Percentiles rank a stretch among this genome's conserved stretches.
phyloP scores from a whole-genome alignment of 73 alveolate species.

The Effrenium voratum region DNA sequence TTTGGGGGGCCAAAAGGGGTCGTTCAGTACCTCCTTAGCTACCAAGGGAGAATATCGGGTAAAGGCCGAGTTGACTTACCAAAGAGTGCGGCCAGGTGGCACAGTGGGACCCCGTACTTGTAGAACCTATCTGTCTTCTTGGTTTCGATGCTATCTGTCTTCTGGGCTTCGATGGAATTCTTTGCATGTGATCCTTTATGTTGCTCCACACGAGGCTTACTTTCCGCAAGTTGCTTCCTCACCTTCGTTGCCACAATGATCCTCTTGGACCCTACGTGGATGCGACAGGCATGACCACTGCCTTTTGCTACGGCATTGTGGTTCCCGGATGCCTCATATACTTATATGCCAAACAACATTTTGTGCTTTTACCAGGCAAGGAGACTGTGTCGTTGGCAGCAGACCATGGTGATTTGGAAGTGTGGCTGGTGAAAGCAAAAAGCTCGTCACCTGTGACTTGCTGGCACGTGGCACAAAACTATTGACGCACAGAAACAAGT shows the following conservation, averaged over 20 bases:
- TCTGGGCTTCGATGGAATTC: too few relatives aligned
- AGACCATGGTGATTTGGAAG: background rate
- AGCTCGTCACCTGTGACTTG: background rate
- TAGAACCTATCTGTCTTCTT: too few relatives aligned
- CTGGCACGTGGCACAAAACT: too few relatives aligned
- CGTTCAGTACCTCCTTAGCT: too few relatives aligned
- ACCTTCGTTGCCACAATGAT: background rate
- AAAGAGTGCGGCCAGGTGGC: too few relatives aligned
- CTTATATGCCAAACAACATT: background rate
- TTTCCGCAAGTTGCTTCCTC: conserved; percentile 20
- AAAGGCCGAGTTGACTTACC: too few relatives aligned
- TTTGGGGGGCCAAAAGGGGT: too few relatives aligned
- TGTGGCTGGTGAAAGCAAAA: background rate
- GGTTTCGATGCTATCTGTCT: too few relatives aligned
- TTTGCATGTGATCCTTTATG: too few relatives aligned
- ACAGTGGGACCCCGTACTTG: too few relatives aligned
- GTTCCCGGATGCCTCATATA: background rate
- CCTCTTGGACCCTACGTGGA: background rate
- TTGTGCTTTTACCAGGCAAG: background rate
- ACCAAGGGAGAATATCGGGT: too few relatives aligned
- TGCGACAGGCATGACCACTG: background rate
- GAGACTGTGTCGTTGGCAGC: background rate
- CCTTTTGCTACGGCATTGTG: background rate
- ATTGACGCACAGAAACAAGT: too few relatives aligned
- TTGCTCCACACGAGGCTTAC: background rate